Evolutionary conservation across 306 rosid species (phyloP), one percentile per base, ranked within the genome.

Genomic region (Medicago ruthenica): DNA sequence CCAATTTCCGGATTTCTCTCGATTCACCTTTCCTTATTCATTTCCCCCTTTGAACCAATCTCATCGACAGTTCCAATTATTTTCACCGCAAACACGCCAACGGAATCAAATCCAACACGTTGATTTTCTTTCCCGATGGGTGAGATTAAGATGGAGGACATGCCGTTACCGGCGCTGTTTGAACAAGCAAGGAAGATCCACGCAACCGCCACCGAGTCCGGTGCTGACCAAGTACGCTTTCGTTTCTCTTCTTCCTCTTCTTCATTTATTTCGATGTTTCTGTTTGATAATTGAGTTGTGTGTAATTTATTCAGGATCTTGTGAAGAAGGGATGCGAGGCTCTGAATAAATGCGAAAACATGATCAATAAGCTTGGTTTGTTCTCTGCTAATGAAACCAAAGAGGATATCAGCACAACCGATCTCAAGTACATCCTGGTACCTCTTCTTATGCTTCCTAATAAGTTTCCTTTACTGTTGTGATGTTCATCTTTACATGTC

Each of bases 381-480:
- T 92, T 95, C 85, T 95, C 98, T 16, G 4, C 88, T 3, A 95
- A 95, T 24, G 99, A 95, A 86, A 89, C 91, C 83, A 95, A 92
- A 76, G 99, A 95, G 5, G 99, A 95, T 87, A 88, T 95, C 69
- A 83, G 88, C 85, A 92, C 99, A 20, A 51, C 88, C 27, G 88
- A 89, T 84, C 92, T 95, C 24, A 95, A 95, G 83, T 92, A 95
- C 61, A 36, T 89, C 72, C 81, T 95, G 97, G 99, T 92, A 89
- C 78, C 58, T 70, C 3, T 22, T 65, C 34, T 78, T 62, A 7
- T 31, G 10, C 9, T 53, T 42, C 50, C 1, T 50, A 36, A 17
- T 24, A 18, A 39, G 48, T 9, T 42, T 10, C 6, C 4, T 42
- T 42, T 42, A 42, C 4, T 42, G 12, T 42, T 42, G 4, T 42